Conservation (phyloP, 148 eudicot genomes). For the Chenopodium berlandieri region DNA sequence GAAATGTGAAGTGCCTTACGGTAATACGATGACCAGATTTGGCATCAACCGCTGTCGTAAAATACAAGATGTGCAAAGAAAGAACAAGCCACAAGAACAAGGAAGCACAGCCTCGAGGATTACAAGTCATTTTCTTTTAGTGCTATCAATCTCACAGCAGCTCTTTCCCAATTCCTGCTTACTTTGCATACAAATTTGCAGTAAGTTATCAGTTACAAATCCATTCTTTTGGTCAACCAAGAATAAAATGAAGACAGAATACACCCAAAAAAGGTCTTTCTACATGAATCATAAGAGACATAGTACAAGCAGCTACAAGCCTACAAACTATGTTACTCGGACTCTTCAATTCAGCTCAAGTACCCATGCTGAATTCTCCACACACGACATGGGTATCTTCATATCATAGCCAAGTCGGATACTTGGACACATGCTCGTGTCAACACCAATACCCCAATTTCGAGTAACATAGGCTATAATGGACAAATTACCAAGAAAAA, state of each 20-base stretch:
- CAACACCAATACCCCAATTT: neutral
- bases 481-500: neutral
- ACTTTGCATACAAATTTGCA: neutral
- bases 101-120: neutral
- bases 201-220: neutral
- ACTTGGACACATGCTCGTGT: neutral
- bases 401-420: neutral
- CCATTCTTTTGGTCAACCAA: neutral
- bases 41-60: slow-evolving; percentile 36
- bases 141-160: neutral
- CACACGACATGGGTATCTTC: neutral
- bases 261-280: neutral
- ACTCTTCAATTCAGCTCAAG: neutral
- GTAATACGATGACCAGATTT: slow-evolving; percentile 63
- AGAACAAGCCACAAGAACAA: slow-evolving; percentile 27
- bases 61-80: slow-evolving; percentile 26
- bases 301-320: neutral
- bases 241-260: neutral
- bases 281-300: neutral
- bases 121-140: slow-evolving; percentile 22
- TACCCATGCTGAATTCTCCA: neutral
- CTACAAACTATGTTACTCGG: neutral
- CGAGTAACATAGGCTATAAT: neutral
- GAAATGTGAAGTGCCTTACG: slow-evolving; percentile 38
- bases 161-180: slow-evolving; percentile 14